Evolutionary conservation across 768 basidiomycete genomes (phyloP), one percentile per base, ranked within the genome.

Genomic region (Tubosaeta sp.): DNA sequence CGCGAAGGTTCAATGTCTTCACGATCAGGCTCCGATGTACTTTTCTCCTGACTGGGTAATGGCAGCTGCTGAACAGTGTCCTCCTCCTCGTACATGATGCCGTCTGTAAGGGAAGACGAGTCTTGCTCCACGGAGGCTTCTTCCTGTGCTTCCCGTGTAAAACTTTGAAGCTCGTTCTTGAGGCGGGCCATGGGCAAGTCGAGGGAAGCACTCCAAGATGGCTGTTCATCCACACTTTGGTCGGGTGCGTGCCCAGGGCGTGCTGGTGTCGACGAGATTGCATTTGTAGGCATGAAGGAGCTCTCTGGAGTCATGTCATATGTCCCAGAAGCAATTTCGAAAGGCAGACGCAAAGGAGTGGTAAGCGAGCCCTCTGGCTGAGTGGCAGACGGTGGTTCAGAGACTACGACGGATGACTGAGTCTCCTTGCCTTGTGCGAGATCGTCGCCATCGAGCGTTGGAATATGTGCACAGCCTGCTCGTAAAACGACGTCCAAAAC

Each of bases 401-500:
- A 57, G 16, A 46, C 48, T 24, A 48, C 27, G 32, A 50, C 36
- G 6, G 67, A 42, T n/a, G 66, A 55, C 50, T 76, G 70, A 1
- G 76, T 76, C 6, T 74, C 69, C 18, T 75, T 70, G 35, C 82
- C 83, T 42, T 80, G 75, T 36, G 74, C 72, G 7, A 73, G 77
- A n/a, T 78, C 81, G 51, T 81, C 77, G 49, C 90, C 85, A 13
- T 83, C 90, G 30, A 77, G 83, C 1, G 82, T 82, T 4, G 87
- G 84, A 39, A 94, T 86, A 35, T 85, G 82, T 91, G 86, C 4
- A 94, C 94, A 9, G 94, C 92, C 52, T 88, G 82, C 63, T 97
- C 94, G 64, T 94, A 97, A 76, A 99, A 98, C 0, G 90, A 87
- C 4, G 86, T 86, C 94, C 95, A 98, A 67, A 97, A 97, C 94